Evolutionary conservation across 768 basidiomycete species (phyloP), one percentile per base, ranked within the genome.

Genomic region (Hygrocybe punicea): DNA sequence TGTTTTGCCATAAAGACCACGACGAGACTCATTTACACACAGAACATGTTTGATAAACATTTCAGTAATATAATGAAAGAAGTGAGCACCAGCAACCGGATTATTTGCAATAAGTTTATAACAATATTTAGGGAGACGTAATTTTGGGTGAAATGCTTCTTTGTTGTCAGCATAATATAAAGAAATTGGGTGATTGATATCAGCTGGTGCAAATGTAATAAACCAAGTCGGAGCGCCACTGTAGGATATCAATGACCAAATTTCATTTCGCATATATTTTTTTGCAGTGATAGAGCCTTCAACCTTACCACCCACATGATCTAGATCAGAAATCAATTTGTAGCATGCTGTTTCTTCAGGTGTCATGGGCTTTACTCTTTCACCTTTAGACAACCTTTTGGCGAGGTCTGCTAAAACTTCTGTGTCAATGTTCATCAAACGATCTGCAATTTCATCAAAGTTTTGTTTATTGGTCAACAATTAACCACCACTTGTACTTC

Each of bases 281-380:
- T 42, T 42, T 19, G 14, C 16, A 16, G 39, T 42, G 19, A 42
- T 42, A 19, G 39, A 48, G 71, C 66, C 58, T 62, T 61, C 14
- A 14, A 73, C 67, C n/a, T 69, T 60, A 0, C 68, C 69, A 4
- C 62, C 68, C 3, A 80, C 64, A 53, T 68, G 63, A 46, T 79
- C 73, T 62, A 24, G 0, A 78, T 40, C 0, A 79, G 24, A 0
- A 62, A 46, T 51, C 0, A 67, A 1, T 67, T 63, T 2, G 70
- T 17, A 1, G 46, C 75, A 77, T 0, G 45, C 25, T 25, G 70
- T 71, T 55, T 79, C 76, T 5, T 40, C 66, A 1, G 71, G 66
- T 2, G 65, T 71, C 19, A 58, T 51, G 2, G 68, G 68, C 34
- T 58, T 61, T 0, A 71, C 61, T 16, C 56, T 44, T 51, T 71